Percentiles rank a stretch among this genome's conserved stretches.
Conservation (phyloP, 2,329 filamentous ascomycete species). For the Aspergillus versicolor region DNA sequence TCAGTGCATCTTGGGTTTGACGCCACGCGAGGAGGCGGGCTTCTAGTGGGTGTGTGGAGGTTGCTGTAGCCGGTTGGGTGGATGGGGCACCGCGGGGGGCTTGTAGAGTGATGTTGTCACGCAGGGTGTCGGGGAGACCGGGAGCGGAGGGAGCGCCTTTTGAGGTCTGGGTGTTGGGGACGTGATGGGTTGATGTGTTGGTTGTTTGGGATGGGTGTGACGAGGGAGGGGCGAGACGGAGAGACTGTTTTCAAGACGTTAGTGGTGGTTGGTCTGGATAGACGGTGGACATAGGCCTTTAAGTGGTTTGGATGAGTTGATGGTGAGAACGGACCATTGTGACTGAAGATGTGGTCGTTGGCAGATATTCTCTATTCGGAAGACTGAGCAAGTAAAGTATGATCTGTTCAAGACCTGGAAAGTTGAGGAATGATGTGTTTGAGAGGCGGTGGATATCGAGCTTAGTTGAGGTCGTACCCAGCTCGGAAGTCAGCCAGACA, state of each 20-base stretch:
- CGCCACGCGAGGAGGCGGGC: conserved; percentile 87
- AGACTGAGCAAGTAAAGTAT: neutral
- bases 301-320: conserved; percentile 7
- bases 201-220: conserved; percentile 65
- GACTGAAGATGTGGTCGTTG: conserved; percentile 6
- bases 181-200: conserved; percentile 61
- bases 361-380: neutral
- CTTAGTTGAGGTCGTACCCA: conserved; percentile 8
- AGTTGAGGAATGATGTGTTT: neutral
- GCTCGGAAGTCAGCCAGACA: conserved; percentile 19
- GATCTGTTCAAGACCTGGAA: neutral
- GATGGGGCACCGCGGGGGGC: conserved; percentile 48
- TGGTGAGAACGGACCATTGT: conserved; percentile 31
- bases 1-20: conserved; percentile 78
- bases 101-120: conserved; percentile 72
- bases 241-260: conserved; percentile 58
- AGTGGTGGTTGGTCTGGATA: neutral
- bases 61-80: conserved; percentile 45
- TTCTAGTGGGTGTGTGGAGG: conserved; percentile 84
- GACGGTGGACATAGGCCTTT: neutral
- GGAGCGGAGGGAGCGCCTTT: conserved; percentile 84
- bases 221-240: conserved; percentile 80
- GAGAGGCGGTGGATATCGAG: conserved; percentile 7
- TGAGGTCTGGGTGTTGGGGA: conserved; percentile 55
- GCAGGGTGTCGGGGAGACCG: conserved; percentile 90